Conservation (phyloP, 2,329 filamentous ascomycete genomes). For the Graphium sp. region DNA sequence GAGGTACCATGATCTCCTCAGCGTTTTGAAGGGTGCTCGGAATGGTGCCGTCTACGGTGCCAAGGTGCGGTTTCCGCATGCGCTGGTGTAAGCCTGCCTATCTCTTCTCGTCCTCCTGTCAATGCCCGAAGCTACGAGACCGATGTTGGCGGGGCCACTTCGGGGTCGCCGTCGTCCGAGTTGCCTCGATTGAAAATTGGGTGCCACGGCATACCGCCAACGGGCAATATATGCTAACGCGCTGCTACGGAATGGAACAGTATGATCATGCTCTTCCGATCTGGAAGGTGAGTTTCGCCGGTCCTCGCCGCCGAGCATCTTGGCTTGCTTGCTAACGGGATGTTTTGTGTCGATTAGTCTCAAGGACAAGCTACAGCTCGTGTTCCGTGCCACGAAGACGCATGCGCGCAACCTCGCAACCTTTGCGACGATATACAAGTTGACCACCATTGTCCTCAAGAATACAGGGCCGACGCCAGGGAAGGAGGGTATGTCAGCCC, state of each 20-base stretch:
- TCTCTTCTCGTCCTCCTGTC: neutral
- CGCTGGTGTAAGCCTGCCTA: conserved; percentile 47
- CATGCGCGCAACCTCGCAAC: conserved; percentile 85
- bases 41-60: conserved; percentile 95
- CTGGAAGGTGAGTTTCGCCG: conserved; percentile 49
- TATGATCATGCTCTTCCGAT: conserved; percentile 95
- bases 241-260: conserved; percentile 22
- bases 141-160: no score
- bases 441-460: conserved; percentile 59
- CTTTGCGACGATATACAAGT: conserved; percentile 86
- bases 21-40: conserved; percentile 79
- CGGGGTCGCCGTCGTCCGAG: no score
- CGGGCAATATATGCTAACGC: conserved; percentile 3
- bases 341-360: conserved; percentile 22
- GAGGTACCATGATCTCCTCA: conserved; percentile 67
- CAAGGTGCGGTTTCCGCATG: conserved; percentile 97
- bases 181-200: no score
- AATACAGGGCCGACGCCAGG: conserved; percentile 38
- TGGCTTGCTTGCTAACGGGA: neutral
- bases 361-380: conserved; percentile 59
- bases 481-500: conserved; percentile 30
- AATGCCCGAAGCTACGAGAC: no score
- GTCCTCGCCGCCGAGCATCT: neutral
- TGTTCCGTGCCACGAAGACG: conserved; percentile 73
- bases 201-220: no score